phyloP scores from a whole-genome alignment of 2,329 filamentous ascomycete genomes.

The Verticillium nonalfalfae region DNA sequence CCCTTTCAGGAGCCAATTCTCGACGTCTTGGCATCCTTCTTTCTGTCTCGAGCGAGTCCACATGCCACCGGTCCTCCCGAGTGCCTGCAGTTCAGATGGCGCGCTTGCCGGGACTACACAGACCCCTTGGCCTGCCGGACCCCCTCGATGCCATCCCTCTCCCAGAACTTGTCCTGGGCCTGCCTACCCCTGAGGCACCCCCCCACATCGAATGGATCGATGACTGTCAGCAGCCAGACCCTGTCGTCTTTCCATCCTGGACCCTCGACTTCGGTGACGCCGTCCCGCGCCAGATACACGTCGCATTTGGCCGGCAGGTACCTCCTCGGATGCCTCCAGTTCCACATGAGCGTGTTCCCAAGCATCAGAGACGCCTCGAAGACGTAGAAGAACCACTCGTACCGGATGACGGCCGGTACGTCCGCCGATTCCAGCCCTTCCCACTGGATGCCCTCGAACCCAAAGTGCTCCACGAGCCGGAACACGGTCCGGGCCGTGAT shows the following conservation, averaged over 20 bases:
- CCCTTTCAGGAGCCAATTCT: too few species aligned
- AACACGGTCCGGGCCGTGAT: constrained; percentile 50
- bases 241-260: constrained; percentile 43
- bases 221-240: constrained; percentile 30
- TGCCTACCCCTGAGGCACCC: constrained; percentile 21
- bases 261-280: constrained; percentile 39
- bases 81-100: too few species aligned
- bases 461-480: constrained; percentile 54
- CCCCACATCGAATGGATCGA: constrained; percentile 34
- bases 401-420: constrained; percentile 40
- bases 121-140: not conserved
- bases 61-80: too few species aligned
- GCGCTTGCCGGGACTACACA: not conserved
- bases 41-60: too few species aligned
- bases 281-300: constrained; percentile 44
- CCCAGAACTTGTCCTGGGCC: constrained; percentile 24
- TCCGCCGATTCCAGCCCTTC: constrained; percentile 26
- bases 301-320: constrained; percentile 42
- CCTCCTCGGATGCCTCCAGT: constrained; percentile 41
- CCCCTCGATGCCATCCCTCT: constrained; percentile 9
- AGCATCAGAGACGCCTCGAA: constrained; percentile 51
- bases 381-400: constrained; percentile 54
- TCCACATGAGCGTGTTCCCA: constrained; percentile 41
- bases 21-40: too few species aligned
- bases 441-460: constrained; percentile 32